phyloP scores from a whole-genome alignment of 176 grass and related monocot species.

The Juncus effusus region DNA sequence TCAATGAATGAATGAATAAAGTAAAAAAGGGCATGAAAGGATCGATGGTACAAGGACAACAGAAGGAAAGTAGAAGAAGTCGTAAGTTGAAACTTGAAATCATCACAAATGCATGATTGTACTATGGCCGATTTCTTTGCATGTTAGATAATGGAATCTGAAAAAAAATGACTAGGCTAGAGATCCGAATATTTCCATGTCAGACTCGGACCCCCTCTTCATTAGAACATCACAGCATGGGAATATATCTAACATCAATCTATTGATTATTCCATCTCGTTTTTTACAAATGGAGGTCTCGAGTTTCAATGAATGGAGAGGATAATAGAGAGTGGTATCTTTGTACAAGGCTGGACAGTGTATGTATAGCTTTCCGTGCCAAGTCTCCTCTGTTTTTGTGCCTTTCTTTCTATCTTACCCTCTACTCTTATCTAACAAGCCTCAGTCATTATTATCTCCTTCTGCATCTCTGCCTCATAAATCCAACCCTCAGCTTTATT shows the following conservation, averaged over 20 bases:
- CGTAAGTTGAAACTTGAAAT: slow-evolving; percentile 8
- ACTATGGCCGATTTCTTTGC: neutral
- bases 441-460: neutral
- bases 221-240: slow-evolving; percentile 10
- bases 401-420: neutral
- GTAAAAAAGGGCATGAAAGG: neutral
- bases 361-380: slow-evolving; percentile 8
- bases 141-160: neutral
- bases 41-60: slow-evolving; percentile 5
- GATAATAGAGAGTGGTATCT: neutral
- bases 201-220: slow-evolving; percentile 3
- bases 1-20: neutral
- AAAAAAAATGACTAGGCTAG: slow-evolving; percentile 14
- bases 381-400: slow-evolving; percentile 12
- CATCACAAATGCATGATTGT: slow-evolving; percentile 29
- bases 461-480: neutral
- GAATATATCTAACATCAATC: neutral
- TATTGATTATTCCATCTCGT: neutral
- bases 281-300: neutral
- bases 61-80: slow-evolving; percentile 14
- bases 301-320: neutral
- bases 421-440: neutral
- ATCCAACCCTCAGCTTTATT: neutral
- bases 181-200: slow-evolving; percentile 17
- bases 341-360: neutral